These are phyloP conservation scores for Craterostigma plantagineum DNA, from an alignment of 257 asterid species.

Conservation along the genomic window DNA sequence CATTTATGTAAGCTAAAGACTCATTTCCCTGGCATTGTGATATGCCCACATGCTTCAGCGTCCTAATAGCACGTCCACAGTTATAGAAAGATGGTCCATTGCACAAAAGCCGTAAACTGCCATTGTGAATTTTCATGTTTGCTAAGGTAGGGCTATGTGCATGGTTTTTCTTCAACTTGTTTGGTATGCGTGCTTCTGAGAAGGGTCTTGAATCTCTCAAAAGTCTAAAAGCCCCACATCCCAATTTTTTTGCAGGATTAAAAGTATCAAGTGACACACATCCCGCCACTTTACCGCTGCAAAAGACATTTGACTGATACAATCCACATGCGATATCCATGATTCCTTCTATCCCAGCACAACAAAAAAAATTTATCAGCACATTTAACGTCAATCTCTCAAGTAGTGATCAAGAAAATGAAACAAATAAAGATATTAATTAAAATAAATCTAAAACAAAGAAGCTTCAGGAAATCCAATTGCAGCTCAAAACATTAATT, in stretches of 20 bases:
- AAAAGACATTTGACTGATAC: conserved; percentile 23
- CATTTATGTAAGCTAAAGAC: conserved; percentile 54
- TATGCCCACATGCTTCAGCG: conserved; percentile 16
- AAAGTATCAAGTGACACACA: conserved; percentile 12
- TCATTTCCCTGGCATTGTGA: conserved; percentile 77
- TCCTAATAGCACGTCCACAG: conserved; percentile 14
- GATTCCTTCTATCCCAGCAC: conserved; percentile 9
- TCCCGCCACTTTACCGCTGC: conserved; percentile 19
- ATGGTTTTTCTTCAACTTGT: conserved; percentile 19
- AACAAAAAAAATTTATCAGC: neutral
- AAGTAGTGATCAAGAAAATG: neutral
- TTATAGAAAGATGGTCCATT: conserved; percentile 15
- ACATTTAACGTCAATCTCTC: neutral
- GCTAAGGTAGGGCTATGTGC: conserved; percentile 11
- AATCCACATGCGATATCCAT: conserved; percentile 31
- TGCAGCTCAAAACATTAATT: too few relatives aligned
- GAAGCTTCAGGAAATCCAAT: too few relatives aligned
- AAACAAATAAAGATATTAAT: neutral
- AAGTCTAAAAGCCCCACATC: conserved; percentile 10
- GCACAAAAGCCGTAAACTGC: conserved; percentile 15
- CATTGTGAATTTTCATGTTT: conserved; percentile 11
- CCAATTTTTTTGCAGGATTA: conserved; percentile 12
- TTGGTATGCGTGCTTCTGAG: conserved; percentile 11
- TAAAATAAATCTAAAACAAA: too few relatives aligned
- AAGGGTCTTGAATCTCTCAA: conserved; percentile 15